These are phyloP conservation scores for Emergomyces orientalis DNA, from an alignment of 2,329 filamentous ascomycete genomes.

Conservation along the genomic window DNA sequence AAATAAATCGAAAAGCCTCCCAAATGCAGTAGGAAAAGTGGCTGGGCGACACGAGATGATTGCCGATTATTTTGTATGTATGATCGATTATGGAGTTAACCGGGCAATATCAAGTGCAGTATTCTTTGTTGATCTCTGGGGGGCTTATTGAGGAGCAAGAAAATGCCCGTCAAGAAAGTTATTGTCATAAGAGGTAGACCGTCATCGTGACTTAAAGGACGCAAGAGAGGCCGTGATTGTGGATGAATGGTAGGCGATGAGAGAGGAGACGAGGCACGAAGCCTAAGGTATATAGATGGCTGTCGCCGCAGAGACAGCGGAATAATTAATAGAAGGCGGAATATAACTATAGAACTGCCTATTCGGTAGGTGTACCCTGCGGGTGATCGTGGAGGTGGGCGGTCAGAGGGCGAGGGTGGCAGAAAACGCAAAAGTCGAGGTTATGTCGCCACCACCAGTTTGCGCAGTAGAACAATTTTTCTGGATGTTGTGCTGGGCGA, in stretches of 20 bases:
- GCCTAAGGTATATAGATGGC: neutral
- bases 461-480: neutral
- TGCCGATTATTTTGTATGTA: neutral
- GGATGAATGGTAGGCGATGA: neutral
- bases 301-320: neutral
- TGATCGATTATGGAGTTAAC: conserved; percentile 4
- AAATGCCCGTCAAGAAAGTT: conserved; percentile 30
- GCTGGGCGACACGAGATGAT: neutral
- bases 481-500: neutral
- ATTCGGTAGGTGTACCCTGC: too few relatives aligned
- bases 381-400: neutral
- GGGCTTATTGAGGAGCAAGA: conserved; percentile 14
- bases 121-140: neutral
- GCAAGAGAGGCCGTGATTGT: conserved; percentile 1
- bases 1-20: conserved; percentile 1
- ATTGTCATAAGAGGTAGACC: conserved; percentile 36
- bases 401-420: neutral
- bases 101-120: neutral
- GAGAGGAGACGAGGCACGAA: neutral
- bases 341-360: neutral
- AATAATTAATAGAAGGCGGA: neutral
- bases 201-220: conserved; percentile 23
- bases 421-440: neutral
- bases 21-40: neutral
- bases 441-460: neutral